These are phyloP conservation scores for Rubia yunnanensis DNA, from an alignment of 257 asterid species.

Conservation along the genomic window DNA sequence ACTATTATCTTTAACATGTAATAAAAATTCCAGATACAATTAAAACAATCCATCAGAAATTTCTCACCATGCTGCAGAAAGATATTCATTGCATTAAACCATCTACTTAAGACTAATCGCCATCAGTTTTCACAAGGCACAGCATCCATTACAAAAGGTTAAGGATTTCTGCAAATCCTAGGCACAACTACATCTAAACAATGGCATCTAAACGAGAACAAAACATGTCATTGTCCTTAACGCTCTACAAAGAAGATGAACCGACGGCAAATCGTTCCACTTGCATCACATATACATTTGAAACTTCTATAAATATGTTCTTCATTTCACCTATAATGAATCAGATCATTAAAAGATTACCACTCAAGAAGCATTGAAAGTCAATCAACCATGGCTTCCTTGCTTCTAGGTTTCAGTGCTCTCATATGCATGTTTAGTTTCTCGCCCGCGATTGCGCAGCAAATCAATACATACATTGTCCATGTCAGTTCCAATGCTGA, in stretches of 20 bases:
- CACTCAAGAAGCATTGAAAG: not conserved
- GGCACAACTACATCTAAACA: not conserved
- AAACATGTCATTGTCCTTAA: not conserved
- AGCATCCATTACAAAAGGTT: not conserved
- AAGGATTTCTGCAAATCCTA: not conserved
- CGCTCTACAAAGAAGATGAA: not conserved
- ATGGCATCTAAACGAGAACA: not conserved
- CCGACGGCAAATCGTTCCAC: not conserved
- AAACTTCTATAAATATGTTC: not conserved
- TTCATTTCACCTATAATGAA: not conserved
- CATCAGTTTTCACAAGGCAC: not conserved
- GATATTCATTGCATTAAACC: no score
- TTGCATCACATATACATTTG: not conserved
- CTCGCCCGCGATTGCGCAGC: conserved; percentile 1
- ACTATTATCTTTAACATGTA: no score
- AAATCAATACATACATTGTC: conserved; percentile 11
- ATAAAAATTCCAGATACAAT: no score
- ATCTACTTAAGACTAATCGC: not conserved
- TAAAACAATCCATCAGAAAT: no score
- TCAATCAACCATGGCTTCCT: not conserved
- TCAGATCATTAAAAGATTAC: not conserved
- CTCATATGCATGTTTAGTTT: conserved; percentile 2
- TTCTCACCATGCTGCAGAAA: no score
- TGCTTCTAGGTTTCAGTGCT: not conserved
- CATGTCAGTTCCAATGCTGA: conserved; percentile 8